These are phyloP conservation scores for Lepidium didymum DNA, from an alignment of 345 rosid species.

Conservation along the genomic window DNA sequence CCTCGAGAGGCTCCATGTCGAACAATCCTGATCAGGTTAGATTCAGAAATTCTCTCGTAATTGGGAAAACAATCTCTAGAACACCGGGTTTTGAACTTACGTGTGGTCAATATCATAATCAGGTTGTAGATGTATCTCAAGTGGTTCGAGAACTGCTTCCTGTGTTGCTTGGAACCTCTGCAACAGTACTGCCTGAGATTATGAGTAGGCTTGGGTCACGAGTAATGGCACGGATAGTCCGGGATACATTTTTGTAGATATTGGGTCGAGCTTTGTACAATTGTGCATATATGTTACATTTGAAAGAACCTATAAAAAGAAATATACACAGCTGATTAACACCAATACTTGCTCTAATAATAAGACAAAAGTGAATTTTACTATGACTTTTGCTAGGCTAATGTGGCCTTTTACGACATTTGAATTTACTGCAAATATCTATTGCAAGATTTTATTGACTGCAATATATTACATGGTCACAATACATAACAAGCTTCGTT, in stretches of 20 bases:
- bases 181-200: conserved; percentile 65
- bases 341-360: conserved; percentile 6
- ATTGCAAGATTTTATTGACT: neutral
- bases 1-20: conserved; percentile 59
- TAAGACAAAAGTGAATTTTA: neutral
- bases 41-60: neutral
- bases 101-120: conserved; percentile 1
- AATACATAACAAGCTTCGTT: neutral
- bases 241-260: conserved; percentile 56
- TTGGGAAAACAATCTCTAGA: neutral
- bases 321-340: conserved; percentile 16
- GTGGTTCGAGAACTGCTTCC: conserved; percentile 64
- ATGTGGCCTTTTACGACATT: neutral
- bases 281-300: conserved; percentile 23
- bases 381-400: neutral
- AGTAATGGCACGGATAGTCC: conserved; percentile 61
- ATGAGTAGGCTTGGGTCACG: conserved; percentile 69
- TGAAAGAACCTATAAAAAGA: neutral
- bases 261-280: neutral
- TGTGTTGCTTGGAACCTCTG: conserved; percentile 75
- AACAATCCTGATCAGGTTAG: conserved; percentile 56
- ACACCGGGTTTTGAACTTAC: neutral
- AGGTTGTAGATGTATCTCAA: conserved; percentile 49
- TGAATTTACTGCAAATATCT: neutral
- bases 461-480: neutral